phyloP scores from a whole-genome alignment of 2,329 filamentous ascomycete genomes.

The Albophoma yamanashiensis region DNA sequence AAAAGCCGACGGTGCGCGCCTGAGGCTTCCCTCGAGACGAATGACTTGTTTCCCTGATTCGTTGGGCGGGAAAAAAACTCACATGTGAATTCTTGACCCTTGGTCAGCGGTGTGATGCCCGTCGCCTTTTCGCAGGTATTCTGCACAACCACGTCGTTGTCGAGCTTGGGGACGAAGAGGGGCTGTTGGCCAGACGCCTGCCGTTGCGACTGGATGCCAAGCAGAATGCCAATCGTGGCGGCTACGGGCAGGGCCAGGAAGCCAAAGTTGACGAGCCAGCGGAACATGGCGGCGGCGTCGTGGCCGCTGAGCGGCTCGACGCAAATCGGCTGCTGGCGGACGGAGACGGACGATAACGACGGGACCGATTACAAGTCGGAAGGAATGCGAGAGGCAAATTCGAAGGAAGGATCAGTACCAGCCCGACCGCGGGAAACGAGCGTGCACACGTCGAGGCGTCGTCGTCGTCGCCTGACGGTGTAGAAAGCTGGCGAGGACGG shows the following conservation, averaged over 20 bases:
- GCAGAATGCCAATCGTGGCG: conserved; percentile 35
- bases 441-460: background rate
- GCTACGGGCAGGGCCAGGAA: conserved; percentile 39
- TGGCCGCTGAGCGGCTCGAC: background rate
- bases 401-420: background rate
- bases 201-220: conserved; percentile 36
- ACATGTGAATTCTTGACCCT: conserved; percentile 36
- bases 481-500: background rate
- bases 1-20: background rate
- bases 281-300: conserved; percentile 19
- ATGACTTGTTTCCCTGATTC: background rate
- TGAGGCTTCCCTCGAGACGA: background rate
- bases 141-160: conserved; percentile 22
- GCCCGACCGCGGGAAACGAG: background rate
- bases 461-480: background rate
- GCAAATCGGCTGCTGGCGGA: background rate
- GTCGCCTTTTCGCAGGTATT: conserved; percentile 31
- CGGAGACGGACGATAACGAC: background rate
- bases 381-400: background rate
- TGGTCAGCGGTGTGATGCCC: conserved; percentile 33
- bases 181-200: conserved; percentile 29
- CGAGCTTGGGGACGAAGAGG: conserved; percentile 23
- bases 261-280: conserved; percentile 37
- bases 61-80: conserved; percentile 14
- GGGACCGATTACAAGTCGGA: background rate